Percentiles rank a stretch among this genome's conserved stretches.
Conservation (phyloP, 1,139 yeast genomes). For the Zygosaccharomyces sapae region DNA sequence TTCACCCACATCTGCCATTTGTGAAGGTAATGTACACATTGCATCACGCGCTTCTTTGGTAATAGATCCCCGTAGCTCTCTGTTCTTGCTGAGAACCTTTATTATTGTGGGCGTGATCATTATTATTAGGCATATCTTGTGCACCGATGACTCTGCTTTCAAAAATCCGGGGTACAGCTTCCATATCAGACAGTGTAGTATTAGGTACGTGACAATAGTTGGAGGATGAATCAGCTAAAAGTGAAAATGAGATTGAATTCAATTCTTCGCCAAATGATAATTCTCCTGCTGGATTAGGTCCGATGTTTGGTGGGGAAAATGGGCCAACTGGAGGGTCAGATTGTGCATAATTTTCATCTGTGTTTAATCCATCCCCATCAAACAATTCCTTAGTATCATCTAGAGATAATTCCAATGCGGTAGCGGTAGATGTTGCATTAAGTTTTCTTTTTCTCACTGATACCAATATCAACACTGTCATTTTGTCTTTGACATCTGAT, state of each 20-base stretch:
- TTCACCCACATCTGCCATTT: conserved; percentile 20
- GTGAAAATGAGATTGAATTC: conserved; percentile 13
- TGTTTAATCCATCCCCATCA: not conserved
- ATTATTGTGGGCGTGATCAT: not conserved
- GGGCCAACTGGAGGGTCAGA: conserved; percentile 5
- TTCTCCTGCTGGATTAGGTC: conserved; percentile 6
- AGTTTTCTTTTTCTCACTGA: not conserved
- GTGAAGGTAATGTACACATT: conserved; percentile 21
- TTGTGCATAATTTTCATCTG: not conserved
- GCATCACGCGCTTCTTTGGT: conserved; percentile 1
- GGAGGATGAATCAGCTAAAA: conserved; percentile 11
- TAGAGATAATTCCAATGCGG: not conserved
- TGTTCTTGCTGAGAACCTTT: not conserved
- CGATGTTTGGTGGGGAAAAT: conserved; percentile 4
- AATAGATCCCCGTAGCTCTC: not conserved
- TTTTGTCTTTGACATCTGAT: conserved; percentile 5
- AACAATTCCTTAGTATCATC: conserved; percentile 1
- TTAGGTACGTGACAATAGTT: conserved; percentile 11
- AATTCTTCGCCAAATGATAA: conserved; percentile 7
- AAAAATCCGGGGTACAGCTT: conserved; percentile 15
- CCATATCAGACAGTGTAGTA: conserved; percentile 11
- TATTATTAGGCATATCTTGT: not conserved
- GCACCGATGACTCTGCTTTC: conserved; percentile 15
- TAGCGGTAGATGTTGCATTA: not conserved
- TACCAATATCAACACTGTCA: not conserved